Percentiles rank a stretch among this genome's conserved stretches.
Evolutionary conservation across 257 asterid species (phyloP).

Genomic region (Solanum ossicruentum): DNA sequence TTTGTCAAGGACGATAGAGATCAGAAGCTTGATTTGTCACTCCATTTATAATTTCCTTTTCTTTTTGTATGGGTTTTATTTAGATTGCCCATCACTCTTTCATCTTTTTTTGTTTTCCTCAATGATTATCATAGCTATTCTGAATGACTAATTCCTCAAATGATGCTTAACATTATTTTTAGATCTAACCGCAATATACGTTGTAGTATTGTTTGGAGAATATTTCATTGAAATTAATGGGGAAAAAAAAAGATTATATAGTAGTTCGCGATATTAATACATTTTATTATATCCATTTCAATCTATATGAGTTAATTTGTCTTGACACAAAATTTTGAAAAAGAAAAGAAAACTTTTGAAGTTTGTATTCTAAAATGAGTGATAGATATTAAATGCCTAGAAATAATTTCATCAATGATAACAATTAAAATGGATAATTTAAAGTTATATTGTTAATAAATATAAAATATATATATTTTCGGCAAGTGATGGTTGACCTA

Average conservation of each 20-base stretch:
- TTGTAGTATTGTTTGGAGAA: background rate
- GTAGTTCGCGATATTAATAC: background rate
- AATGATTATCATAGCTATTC: background rate
- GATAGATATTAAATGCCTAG: too few species aligned
- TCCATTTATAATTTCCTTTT: slow-evolving; percentile 37
- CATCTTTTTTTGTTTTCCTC: background rate
- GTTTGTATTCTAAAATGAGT: too few species aligned
- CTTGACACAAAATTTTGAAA: too few species aligned
- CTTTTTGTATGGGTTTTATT: background rate
- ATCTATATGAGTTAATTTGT: too few species aligned
- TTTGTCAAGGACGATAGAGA: slow-evolving; percentile 8
- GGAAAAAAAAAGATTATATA: background rate
- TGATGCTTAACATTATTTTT: background rate
- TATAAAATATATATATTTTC: too few species aligned
- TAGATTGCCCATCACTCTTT: background rate
- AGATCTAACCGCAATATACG: background rate
- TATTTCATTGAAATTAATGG: background rate
- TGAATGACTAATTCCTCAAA: background rate
- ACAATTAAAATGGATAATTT: too few species aligned
- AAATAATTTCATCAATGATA: too few species aligned
- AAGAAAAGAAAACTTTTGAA: too few species aligned
- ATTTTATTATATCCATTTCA: too few species aligned
- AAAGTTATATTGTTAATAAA: too few species aligned
- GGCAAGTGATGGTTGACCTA: background rate
- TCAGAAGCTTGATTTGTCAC: slow-evolving; percentile 71